Base-by-base conservation (phyloP, 495 filamentous ascomycete genomes). In the Hypoxylon intermedium region DNA sequence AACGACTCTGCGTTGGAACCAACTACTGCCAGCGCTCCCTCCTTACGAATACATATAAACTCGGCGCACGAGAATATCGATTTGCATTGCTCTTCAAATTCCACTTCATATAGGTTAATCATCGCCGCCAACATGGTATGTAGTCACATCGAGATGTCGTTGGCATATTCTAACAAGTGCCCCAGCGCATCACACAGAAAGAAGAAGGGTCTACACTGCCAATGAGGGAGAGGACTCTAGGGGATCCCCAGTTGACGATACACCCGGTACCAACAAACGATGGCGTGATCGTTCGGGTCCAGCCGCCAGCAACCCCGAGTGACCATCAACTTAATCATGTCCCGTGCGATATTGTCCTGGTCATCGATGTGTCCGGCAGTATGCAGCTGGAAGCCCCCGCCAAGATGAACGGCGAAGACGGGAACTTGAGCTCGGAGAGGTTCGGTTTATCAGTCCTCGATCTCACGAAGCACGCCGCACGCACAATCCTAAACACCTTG, bases 291-390 rank as follows among this genome's bases (percentile, higher is more conserved):
- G 58, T 80, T 53, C 74, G 69, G 45, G 57, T 79, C 18, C 60
- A 67, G 13, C 73, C 75, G 0, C 78, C 76, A 11, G 40, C 12
- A 12, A 42, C 63, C 18, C 74, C 76, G n/a, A 31, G 13, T 1
- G 16, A 57, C 9, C 6, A 38, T 9, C 16, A 30, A 9, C 26
- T 69, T 13, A 28, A 46, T 26, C 74, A 75, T 56, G 53, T 74
- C 7, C 72, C 77, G 2, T 76, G 74, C 67, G 79, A 81, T 47
- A 71, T 81, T 16, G 77, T 80, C 0, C 61, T 81, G 0, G 77
- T 72, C 13, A 80, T 80, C 45, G 79, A 81, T 54, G 57, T 77
- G 23, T 81, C 79, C 6, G 69, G 65, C 0, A 77, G 74, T 58
- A 81, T 81, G 79, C n/a, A 21, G 2, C 18, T 31, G 2, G 49